Conservation (phyloP, 805 yeast species). For the Saturnispora besseyi region DNA sequence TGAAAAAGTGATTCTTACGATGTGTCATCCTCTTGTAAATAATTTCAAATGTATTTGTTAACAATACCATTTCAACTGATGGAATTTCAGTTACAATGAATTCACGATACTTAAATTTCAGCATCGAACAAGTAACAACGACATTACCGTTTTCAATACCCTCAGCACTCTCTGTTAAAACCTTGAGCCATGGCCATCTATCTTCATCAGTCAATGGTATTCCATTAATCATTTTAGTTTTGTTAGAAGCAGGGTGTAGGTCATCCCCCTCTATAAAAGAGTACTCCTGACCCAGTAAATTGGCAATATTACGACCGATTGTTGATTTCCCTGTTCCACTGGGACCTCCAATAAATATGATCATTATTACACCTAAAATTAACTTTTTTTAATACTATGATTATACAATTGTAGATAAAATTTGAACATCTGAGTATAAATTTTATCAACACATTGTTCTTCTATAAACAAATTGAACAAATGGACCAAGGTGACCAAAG, state of each 20-base stretch:
- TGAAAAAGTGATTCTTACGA: constrained; percentile 82
- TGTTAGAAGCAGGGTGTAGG: constrained; percentile 60
- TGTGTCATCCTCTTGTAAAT: constrained; percentile 49
- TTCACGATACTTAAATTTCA: constrained; percentile 68
- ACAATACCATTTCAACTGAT: constrained; percentile 41
- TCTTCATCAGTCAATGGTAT: constrained; percentile 83
- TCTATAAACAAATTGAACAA: background rate
- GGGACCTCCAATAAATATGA: constrained; percentile 77
- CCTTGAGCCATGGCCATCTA: constrained; percentile 80
- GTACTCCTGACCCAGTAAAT: constrained; percentile 28
- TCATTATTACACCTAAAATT: background rate
- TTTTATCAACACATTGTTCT: background rate
- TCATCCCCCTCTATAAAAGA: constrained; percentile 76
- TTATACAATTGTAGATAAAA: background rate
- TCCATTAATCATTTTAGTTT: constrained; percentile 76
- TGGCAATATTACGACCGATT: constrained; percentile 44
- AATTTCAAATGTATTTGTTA: constrained; percentile 55
- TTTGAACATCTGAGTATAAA: background rate
- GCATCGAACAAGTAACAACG: constrained; percentile 77
- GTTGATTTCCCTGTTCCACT: constrained; percentile 95
- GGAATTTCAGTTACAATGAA: constrained; percentile 35
- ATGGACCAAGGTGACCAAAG: background rate
- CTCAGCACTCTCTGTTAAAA: constrained; percentile 36
- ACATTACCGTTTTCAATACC: constrained; percentile 28
- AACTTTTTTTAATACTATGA: background rate